Conservation (phyloP, 2,329 filamentous ascomycete species). For the Alternaria sp. region DNA sequence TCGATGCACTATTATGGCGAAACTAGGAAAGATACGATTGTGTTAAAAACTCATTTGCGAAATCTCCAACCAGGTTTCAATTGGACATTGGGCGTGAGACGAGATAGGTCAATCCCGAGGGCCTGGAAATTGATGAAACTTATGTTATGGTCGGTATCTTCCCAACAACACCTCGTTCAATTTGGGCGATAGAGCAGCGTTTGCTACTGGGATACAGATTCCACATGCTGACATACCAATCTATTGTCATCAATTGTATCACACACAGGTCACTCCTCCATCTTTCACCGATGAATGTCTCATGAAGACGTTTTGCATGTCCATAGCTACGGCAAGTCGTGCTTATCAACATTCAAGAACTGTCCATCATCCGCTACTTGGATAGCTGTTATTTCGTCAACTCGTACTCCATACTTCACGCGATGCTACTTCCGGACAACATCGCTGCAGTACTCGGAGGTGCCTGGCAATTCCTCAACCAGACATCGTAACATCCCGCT, state of each 20-base stretch:
- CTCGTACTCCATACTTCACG: background rate
- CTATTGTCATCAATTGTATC: background rate
- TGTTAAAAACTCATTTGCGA: background rate
- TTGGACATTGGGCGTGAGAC: background rate
- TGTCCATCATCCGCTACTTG: background rate
- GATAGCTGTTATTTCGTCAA: background rate
- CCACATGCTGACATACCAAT: background rate
- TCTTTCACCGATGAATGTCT: background rate
- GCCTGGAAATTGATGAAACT: background rate
- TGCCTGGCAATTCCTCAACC: constrained; percentile 17
- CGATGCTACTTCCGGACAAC: constrained; percentile 18
- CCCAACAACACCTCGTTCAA: background rate
- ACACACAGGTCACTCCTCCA: background rate
- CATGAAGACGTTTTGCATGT: background rate
- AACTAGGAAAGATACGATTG: background rate
- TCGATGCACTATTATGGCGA: background rate
- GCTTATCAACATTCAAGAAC: background rate
- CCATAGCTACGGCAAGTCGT: background rate
- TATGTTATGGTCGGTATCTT: background rate
- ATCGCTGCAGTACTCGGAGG: constrained; percentile 17
- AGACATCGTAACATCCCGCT: constrained; percentile 9
- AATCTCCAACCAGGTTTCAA: background rate
- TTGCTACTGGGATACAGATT: background rate
- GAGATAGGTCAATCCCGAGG: background rate
- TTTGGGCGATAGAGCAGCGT: background rate